Evolutionary conservation across 495 filamentous ascomycete genomes (phyloP), one percentile per base, ranked within the genome.

Genomic region (Aspergillus campestris): DNA sequence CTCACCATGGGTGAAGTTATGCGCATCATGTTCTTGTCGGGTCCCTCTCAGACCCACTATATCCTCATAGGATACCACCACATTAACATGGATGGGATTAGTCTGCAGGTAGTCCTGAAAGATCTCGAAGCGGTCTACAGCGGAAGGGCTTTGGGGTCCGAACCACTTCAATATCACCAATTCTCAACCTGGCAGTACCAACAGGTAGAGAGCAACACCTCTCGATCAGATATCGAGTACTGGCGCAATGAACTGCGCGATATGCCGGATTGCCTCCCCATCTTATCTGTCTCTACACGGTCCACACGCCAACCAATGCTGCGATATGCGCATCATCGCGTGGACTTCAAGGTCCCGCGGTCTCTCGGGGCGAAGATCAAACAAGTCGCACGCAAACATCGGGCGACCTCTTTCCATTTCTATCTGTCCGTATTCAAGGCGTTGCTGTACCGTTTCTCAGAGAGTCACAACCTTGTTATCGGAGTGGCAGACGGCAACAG

Each of bases 1-100:
- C 31, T 68, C 7, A 52, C 43, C 4, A 43, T 31, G 10, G 54
- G 62, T 11, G 38, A 60, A 7, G 9, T 45, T 0, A 42, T 62
- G 14, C 10, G 49, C 4, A 8, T 64, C 0, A n/a, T 53, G 4
- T 45, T 65, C 5, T 28, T 66, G 3, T 45, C 53, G 7, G 32
- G 48, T 0, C 36, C 39, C 0, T 12, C 53, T 8, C 15, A 34
- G 1, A 11, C 27, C 0, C 52, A 65, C 47, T 55, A 48, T 31
- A 44, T 66, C 3, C 8, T 69, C 8, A 7, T 69, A 14, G 36
- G 30, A 8, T 57, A 49, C 36, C 66, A 69, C 35, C 72, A 76
- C 38, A 73, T 76, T 39, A 39, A 48, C 40, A 64, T 73, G 42
- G 72, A 76, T 52, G 69, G 66, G 0, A 33, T 63, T 12, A 62